Conservation (phyloP, 2,329 filamentous ascomycete genomes). For the Colletotrichum eremochloae region DNA sequence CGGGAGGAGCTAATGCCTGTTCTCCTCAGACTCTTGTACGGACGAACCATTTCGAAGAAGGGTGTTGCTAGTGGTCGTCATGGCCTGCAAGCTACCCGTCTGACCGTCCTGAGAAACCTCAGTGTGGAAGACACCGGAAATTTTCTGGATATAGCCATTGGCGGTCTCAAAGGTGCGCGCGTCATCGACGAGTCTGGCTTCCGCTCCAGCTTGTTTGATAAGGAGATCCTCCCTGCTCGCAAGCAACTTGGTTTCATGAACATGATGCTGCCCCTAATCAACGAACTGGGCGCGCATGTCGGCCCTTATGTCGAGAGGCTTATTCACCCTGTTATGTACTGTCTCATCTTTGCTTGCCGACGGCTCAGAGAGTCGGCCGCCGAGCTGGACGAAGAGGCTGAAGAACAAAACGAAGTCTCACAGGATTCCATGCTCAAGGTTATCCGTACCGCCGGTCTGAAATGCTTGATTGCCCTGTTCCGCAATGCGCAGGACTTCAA, state of each 20-base stretch:
- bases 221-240: conserved; percentile 74
- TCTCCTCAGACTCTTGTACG: conserved; percentile 88
- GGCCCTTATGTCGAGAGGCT: conserved; percentile 76
- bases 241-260: conserved; percentile 94
- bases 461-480: conserved; percentile 85
- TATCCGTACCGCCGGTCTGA: conserved; percentile 80
- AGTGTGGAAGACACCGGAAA: conserved; percentile 79
- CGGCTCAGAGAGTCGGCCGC: conserved; percentile 61
- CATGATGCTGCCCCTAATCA: conserved; percentile 89
- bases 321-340: conserved; percentile 84
- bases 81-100: conserved; percentile 83
- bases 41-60: conserved; percentile 86
- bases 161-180: conserved; percentile 72
- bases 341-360: conserved; percentile 78
- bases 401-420: conserved; percentile 59
- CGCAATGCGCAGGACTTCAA: conserved; percentile 77
- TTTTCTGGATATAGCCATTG: conserved; percentile 87
- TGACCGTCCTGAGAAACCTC: conserved; percentile 85
- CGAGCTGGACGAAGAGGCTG: conserved; percentile 54
- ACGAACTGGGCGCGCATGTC: conserved; percentile 83
- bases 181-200: conserved; percentile 66
- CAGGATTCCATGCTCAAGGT: conserved; percentile 73
- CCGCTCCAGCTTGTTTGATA: conserved; percentile 66
- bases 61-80: conserved; percentile 82
- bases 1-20: conserved; percentile 84